Conservation (phyloP, 345 rosid genomes). For the Barbarea vulgaris region DNA sequence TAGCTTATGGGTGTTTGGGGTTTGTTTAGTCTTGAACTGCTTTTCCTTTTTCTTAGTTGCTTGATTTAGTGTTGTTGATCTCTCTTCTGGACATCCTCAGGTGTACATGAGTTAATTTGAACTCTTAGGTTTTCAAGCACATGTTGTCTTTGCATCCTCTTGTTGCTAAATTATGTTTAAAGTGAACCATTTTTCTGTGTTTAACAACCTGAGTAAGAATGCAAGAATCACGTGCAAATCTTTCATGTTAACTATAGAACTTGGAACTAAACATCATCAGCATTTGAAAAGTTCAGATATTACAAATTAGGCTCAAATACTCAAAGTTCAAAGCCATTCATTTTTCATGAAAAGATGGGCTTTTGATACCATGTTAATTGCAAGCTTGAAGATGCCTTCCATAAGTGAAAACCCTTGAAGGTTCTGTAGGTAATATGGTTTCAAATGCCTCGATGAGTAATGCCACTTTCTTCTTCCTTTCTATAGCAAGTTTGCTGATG, state of each 20-base stretch:
- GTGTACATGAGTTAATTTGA: slow-evolving; percentile 37
- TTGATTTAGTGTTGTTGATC: not conserved
- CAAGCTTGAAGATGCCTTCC: slow-evolving; percentile 66
- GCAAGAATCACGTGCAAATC: not conserved
- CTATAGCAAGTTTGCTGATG: slow-evolving; percentile 64
- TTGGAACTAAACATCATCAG: not conserved
- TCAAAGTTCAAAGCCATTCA: not conserved
- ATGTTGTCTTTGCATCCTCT: slow-evolving; percentile 17
- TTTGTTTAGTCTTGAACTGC: slow-evolving; percentile 23
- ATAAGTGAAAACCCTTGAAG: slow-evolving; percentile 48
- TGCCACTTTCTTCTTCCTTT: slow-evolving; percentile 69
- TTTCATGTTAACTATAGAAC: not conserved
- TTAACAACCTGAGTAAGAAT: not conserved
- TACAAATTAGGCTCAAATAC: not conserved
- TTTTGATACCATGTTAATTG: slow-evolving; percentile 42
- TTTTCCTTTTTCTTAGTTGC: slow-evolving; percentile 17
- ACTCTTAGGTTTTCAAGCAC: slow-evolving; percentile 27
- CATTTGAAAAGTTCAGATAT: not conserved
- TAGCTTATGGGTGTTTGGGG: slow-evolving; percentile 22
- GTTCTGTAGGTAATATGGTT: slow-evolving; percentile 51
- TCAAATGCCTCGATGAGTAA: slow-evolving; percentile 85
- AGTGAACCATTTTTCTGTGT: slow-evolving; percentile 6
- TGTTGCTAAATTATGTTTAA: slow-evolving; percentile 7
- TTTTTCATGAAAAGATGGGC: not conserved
- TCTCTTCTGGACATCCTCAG: slow-evolving; percentile 30